These are phyloP conservation scores for Chlamydomonas schloesseri DNA, from an alignment of 139 green algal species.

Conservation along the genomic window DNA sequence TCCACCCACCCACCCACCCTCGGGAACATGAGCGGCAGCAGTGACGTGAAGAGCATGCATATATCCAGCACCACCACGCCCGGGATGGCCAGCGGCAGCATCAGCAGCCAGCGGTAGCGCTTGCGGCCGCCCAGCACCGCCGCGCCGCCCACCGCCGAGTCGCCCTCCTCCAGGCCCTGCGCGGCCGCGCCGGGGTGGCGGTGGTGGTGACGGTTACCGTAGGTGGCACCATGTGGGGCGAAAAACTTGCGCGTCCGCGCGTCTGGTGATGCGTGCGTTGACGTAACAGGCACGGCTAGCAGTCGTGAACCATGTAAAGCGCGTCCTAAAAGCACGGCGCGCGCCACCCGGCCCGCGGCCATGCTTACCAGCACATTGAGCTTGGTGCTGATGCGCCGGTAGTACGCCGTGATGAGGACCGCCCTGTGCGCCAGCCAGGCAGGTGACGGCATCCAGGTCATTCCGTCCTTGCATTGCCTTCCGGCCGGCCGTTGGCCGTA, in stretches of 20 bases:
- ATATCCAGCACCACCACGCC: slow-evolving; percentile 46
- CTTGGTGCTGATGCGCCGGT: slow-evolving; percentile 16
- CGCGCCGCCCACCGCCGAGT: background rate
- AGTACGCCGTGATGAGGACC: slow-evolving; percentile 29
- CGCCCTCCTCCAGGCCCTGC: slow-evolving; percentile 27
- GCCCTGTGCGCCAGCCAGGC: background rate
- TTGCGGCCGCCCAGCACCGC: background rate
- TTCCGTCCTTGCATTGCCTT: too few species aligned
- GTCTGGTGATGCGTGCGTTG: background rate
- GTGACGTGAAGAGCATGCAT: slow-evolving; percentile 45
- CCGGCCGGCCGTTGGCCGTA: too few species aligned
- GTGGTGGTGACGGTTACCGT: background rate
- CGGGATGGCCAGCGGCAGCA: slow-evolving; percentile 37
- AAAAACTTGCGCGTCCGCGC: background rate
- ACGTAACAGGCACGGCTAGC: too few species aligned
- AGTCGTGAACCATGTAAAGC: too few species aligned
- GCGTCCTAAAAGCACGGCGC: background rate
- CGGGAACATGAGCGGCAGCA: slow-evolving; percentile 40
- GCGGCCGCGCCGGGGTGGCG: background rate
- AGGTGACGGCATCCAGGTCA: too few species aligned
- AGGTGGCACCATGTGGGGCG: too few species aligned
- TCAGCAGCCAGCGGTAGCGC: slow-evolving; percentile 45
- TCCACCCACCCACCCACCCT: too few species aligned
- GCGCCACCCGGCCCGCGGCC: too few species aligned
- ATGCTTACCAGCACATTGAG: slow-evolving; percentile 39